Base-by-base conservation (phyloP, 2,329 filamentous ascomycete genomes). In the Epichloe gansuensis region DNA sequence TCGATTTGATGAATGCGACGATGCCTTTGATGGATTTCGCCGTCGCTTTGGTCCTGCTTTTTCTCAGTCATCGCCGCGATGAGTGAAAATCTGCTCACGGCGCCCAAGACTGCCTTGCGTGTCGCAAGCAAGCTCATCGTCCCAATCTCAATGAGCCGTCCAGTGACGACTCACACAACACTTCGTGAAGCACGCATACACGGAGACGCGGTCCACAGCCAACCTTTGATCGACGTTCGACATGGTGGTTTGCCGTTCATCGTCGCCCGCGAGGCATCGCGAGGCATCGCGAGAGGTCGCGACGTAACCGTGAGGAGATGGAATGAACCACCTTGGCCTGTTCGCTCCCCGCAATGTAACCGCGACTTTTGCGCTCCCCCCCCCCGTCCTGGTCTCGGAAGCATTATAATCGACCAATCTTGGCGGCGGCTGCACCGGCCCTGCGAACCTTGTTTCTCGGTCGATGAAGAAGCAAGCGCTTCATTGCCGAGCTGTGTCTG, bases 1-100 rank as follows among this genome's bases (percentile, higher is more conserved):
- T 43, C 49, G 11, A 36, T 55, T 51, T 54, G 55, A 55, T 56
- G 54, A 25, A 35, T 47, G 52, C 41, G 40, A 31, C 34, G 27
- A 21, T 42, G 51, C 43, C 42, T 39, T 49, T 47, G 45, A 49
- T 49, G 46, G 42, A 50, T 47, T 25, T 35, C 25, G 13, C 7
- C 9, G 41, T 42, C 45, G 49, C 34, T 39, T 42, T 39, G 27
- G 15, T 4, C 41, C 25, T 25, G 17, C 15, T 25, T 17, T 25
- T 5, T 23, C 38, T 42, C 21, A 35, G 36, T n/a, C 45, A 43
- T 25, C 11, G 7, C 11, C 31, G 45, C 31, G 11, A 42, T 21
- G 39, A 15, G 31, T n/a, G 35, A 17, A 52, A 52, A 44, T 38
- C 43, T 45, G 47, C 35, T 46, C 47, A 15, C 25, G 36, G 12